These are phyloP conservation scores for Chromera velia DNA, from an alignment of 73 alveolate species.

Conservation along the genomic window DNA sequence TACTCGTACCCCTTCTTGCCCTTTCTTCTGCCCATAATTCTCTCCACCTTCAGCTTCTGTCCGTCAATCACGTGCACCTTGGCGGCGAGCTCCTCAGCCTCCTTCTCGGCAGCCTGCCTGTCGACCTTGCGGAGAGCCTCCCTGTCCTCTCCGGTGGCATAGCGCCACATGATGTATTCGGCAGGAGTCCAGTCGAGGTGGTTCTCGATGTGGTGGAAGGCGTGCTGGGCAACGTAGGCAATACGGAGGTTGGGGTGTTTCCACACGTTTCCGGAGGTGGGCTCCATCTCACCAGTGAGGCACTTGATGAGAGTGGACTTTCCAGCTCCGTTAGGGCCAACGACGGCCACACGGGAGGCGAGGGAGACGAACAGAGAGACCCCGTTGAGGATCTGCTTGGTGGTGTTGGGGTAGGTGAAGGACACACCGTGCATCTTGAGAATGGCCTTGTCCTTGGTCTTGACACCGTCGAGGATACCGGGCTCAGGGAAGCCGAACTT, in stretches of 20 bases:
- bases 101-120: conserved; percentile 28
- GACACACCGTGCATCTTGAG: too few relatives aligned
- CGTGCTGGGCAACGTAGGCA: conserved; percentile 44
- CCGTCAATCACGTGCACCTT: too few relatives aligned
- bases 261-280: conserved; percentile 30
- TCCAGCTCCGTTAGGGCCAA: conserved; percentile 40
- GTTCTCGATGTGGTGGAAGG: conserved; percentile 46
- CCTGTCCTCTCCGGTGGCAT: conserved; percentile 31
- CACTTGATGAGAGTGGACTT: conserved; percentile 37
- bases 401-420: neutral
- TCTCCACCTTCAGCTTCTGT: too few relatives aligned
- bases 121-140: conserved; percentile 40
- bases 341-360: conserved; percentile 36
- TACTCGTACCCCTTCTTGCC: neutral
- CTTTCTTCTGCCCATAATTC: conserved; percentile 12
- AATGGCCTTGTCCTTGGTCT: conserved; percentile 43
- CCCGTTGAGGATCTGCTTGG: neutral
- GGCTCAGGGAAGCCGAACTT: conserved; percentile 36
- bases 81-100: too few relatives aligned
- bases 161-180: conserved; percentile 25
- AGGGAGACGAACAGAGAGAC: conserved; percentile 9
- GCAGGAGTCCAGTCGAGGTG: conserved; percentile 11
- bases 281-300: conserved; percentile 29
- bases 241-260: conserved; percentile 26
- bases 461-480: conserved; percentile 32